These are phyloP conservation scores for Moesziomyces aphidis DNA, from an alignment of 1,284 basidiomycete species.

Conservation along the genomic window DNA sequence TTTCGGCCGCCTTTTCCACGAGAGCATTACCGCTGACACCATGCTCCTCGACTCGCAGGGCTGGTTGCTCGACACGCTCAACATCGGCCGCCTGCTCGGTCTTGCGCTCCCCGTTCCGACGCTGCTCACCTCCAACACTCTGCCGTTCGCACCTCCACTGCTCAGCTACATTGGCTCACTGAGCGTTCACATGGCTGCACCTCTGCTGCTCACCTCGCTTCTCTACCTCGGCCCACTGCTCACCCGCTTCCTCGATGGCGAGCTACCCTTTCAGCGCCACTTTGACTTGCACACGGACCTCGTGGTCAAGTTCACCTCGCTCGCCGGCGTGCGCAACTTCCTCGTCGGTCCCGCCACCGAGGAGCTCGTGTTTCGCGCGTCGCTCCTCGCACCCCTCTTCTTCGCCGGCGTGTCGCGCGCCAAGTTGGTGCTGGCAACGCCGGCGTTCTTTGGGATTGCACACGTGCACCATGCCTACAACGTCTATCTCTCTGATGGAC, in stretches of 20 bases:
- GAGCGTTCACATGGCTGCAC: conserved; percentile 3
- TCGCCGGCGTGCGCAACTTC: conserved; percentile 80
- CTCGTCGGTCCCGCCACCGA: conserved; percentile 87
- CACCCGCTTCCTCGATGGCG: conserved; percentile 72
- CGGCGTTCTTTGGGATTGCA: conserved; percentile 89
- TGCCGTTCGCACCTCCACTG: conserved; percentile 48
- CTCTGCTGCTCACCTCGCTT: conserved; percentile 73
- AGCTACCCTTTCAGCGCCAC: conserved; percentile 75
- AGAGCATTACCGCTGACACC: conserved; percentile 1
- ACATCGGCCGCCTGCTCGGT: conserved; percentile 41
- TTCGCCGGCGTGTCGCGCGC: conserved; percentile 74
- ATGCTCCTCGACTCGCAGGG: neutral
- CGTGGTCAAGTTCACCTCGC: conserved; percentile 70
- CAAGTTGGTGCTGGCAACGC: conserved; percentile 81
- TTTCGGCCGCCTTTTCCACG: no score
- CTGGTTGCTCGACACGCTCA: conserved; percentile 27
- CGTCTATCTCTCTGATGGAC: conserved; percentile 73
- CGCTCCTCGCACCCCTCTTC: conserved; percentile 80
- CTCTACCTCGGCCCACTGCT: conserved; percentile 89
- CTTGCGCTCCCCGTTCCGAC: conserved; percentile 47
- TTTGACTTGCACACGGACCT: conserved; percentile 68
- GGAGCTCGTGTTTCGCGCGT: conserved; percentile 90
- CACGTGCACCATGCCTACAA: conserved; percentile 94
- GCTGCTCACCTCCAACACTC: conserved; percentile 32
- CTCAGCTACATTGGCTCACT: conserved; percentile 6